Evolutionary conservation across 495 filamentous ascomycete genomes (phyloP).

Genomic region (Penicillium goetzii): DNA sequence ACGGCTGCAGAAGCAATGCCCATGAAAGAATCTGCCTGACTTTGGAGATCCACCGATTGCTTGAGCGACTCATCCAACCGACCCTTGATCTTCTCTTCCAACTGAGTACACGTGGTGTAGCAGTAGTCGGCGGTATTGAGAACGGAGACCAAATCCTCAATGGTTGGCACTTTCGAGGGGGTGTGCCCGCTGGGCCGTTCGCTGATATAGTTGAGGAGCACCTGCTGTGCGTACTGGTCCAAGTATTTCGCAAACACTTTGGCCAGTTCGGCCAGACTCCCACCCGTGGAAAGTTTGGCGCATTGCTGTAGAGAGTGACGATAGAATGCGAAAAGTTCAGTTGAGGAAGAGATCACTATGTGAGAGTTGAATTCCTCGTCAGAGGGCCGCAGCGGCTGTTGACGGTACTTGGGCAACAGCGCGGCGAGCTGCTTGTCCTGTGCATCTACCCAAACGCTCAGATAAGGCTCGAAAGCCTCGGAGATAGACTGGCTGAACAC

Average conservation of each 20-base stretch:
- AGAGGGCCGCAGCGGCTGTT: constrained; percentile 73
- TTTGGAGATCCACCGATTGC: constrained; percentile 80
- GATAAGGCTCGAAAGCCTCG: constrained; percentile 94
- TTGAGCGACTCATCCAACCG: constrained; percentile 79
- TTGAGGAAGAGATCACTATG: constrained; percentile 89
- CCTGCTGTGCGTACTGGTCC: constrained; percentile 93
- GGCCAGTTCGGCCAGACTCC: constrained; percentile 81
- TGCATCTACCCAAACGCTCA: constrained; percentile 95
- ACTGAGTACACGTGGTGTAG: constrained; percentile 85
- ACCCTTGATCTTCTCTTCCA: constrained; percentile 93
- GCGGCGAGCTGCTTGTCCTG: constrained; percentile 87
- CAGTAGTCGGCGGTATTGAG: constrained; percentile 98
- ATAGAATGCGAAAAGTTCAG: constrained; percentile 96
- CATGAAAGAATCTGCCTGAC: constrained; percentile 93
- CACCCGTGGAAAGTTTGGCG: constrained; percentile 90
- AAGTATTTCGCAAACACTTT: constrained; percentile 89
- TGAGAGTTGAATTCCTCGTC: constrained; percentile 94
- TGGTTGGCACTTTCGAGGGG: constrained; percentile 57
- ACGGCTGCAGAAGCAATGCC: constrained; percentile 90
- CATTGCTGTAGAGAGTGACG: constrained; percentile 89
- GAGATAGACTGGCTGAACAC: constrained; percentile 92
- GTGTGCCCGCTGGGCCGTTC: constrained; percentile 54
- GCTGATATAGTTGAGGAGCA: constrained; percentile 79
- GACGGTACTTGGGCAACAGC: constrained; percentile 88
- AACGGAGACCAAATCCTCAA: constrained; percentile 81